Evolutionary conservation across 306 rosid genomes (phyloP), one percentile per base, ranked within the genome.

Genomic region (Malus asiatica): DNA sequence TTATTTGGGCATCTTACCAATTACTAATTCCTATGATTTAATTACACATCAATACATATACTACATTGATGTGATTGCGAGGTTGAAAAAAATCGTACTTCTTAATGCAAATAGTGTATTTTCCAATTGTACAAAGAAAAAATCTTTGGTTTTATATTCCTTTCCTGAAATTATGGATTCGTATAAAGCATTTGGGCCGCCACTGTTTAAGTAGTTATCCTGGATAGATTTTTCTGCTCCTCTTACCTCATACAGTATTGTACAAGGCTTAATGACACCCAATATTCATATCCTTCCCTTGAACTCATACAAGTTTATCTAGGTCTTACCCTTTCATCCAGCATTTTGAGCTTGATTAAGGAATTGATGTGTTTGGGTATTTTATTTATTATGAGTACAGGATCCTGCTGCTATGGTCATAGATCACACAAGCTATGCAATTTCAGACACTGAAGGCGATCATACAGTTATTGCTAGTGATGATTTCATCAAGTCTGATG

Each of bases 381-480:
- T 57, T 23, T 40, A 4, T 74, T 46, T 68, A 32, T 25, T 44
- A n/a, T 71, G 72, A 19, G 45, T 78, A 30, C 82, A 95, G 97
- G 97, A 92, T 72, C 45, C 86, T 72, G 72, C 88, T 45, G 91
- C 99, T 22, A 2, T 89, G 85, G 99, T 90, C 79, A 86, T 89
- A 30, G 99, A 95, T 80, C 99, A 95, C 82, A 74, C 90, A 35
- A 89, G 97, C 82, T 89, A 95, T 75, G 93, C 99, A 4, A 86
- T 90, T 25, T 87, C 97, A 46, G 77, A 87, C 23, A 80, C 79
- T 18, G 99, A 95, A 80, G 99, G 99, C 59, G 97, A 90, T 80
- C 99, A 89, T 73, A 90, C 97, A 0, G 73, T 95, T 82, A 95
- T 95, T 84, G 99, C 99, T 70, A 87, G 93, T 62, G 93, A 92